Evolutionary conservation across 2,329 filamentous ascomycete species (phyloP), one percentile per base, ranked within the genome.

Genomic region (Penicillium griseofulvum): DNA sequence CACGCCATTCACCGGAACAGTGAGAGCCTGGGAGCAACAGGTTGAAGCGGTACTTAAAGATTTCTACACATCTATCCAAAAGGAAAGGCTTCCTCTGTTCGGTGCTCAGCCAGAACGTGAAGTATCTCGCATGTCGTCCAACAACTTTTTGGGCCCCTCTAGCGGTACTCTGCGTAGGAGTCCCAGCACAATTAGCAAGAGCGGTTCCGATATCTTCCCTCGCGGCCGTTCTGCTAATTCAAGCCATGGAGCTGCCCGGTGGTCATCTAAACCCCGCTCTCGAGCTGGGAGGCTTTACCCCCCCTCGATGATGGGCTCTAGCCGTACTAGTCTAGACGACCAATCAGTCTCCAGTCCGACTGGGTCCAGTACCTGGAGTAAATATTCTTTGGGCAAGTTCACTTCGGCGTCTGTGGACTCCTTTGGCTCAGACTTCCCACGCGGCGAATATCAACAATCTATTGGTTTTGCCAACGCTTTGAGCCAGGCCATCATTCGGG

Each of bases 381-480:
- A 90, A 66, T 90, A 94, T 68, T 97, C 93, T 0, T 81, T 96
- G 57, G 91, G 92, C 31, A 91, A 95, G 69, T 87, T 95, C 59
- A 91, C 91, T 0, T 93, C 91, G 3, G 89, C 94, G 80, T 97
- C 92, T 5, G 89, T 97, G 66, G 91, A 96, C 70, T 96, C 92
- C 1, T 87, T 97, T 64, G 88, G 87, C 19, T 91, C 90, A 1
- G 83, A 86, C 33, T 87, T 87, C 71, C 86, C 85, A 5, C 83
- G 87, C 44, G 86, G 85, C 39, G 91, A 96, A 66, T 97, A 93
- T 72, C 91, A 97, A 74, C 92, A 96, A 74, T 95, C 91, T 0
- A 96, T 99, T 68, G 94, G 94, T 0, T 99, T 99, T 69, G 94
- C 94, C 52, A 97, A 96, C 71, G 94, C 94, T 4, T 81, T 99